phyloP scores from a whole-genome alignment of 202 grass and related monocot genomes.

The Musa balbisiana region DNA sequence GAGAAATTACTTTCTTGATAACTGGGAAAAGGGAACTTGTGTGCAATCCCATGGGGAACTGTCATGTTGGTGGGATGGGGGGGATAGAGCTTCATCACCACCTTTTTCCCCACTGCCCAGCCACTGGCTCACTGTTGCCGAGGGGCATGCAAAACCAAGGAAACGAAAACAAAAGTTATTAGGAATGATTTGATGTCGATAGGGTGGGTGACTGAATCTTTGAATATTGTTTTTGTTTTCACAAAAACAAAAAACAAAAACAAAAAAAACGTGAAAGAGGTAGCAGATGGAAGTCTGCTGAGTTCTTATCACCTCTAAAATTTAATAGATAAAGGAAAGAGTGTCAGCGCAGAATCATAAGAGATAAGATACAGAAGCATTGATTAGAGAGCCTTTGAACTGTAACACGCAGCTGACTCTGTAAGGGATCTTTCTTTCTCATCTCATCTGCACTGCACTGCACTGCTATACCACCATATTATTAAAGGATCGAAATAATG shows the following conservation, averaged over 20 bases:
- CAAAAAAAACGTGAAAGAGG: too few species aligned
- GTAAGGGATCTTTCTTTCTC: not conserved
- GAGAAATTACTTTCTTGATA: constrained; percentile 15
- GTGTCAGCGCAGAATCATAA: not conserved
- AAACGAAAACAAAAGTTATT: too few species aligned
- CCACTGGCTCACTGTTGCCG: not conserved
- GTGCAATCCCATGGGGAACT: not conserved
- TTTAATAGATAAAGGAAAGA: not conserved
- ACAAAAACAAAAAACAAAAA: too few species aligned
- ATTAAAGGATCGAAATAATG: not conserved
- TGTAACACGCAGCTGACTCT: not conserved
- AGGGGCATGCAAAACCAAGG: too few species aligned
- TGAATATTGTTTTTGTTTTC: too few species aligned
- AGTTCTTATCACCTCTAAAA: not conserved
- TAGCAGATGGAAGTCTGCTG: too few species aligned
- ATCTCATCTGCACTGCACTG: not conserved
- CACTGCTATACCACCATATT: not conserved
- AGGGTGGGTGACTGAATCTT: too few species aligned
- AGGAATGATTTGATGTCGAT: too few species aligned
- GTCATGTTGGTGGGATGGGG: not conserved
- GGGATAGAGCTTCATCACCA: not conserved
- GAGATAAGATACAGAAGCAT: not conserved
- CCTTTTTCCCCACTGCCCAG: not conserved
- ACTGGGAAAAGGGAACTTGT: not conserved
- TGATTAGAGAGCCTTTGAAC: not conserved